phyloP scores from a whole-genome alignment of 768 basidiomycete species.

The Lentinula guzmanii region DNA sequence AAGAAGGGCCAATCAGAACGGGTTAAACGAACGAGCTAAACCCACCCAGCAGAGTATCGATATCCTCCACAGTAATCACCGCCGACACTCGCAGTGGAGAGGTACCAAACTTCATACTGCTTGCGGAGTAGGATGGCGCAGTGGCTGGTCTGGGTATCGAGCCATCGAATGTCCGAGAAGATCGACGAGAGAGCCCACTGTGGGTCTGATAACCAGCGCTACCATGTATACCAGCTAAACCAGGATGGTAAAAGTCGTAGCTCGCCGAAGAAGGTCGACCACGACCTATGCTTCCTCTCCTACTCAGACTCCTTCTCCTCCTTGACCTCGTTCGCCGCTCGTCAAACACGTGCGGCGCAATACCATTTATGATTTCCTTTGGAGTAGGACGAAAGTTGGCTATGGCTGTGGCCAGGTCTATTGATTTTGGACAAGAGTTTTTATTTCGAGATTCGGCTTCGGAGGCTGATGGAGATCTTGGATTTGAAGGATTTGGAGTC shows the following conservation, averaged over 20 bases:
- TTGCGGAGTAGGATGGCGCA: not conserved
- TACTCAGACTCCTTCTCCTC: not conserved
- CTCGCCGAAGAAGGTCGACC: not conserved
- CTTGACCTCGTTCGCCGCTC: conserved; percentile 22
- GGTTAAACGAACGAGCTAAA: not conserved
- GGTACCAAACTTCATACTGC: not conserved
- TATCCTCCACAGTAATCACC: conserved; percentile 3
- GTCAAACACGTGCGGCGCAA: conserved; percentile 41
- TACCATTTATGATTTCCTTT: conserved; percentile 35
- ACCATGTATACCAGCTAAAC: conserved; percentile 1
- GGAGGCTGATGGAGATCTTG: not conserved
- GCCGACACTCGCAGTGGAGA: conserved; percentile 2
- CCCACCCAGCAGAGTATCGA: conserved; percentile 2
- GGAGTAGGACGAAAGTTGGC: conserved; percentile 35
- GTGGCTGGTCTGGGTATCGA: not conserved
- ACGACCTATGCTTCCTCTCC: not conserved
- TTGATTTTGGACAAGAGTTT: not conserved
- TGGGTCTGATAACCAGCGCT: not conserved
- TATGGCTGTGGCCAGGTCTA: conserved; percentile 21
- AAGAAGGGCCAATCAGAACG: not conserved
- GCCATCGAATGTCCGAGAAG: not conserved
- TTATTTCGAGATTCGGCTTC: not conserved
- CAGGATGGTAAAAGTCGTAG: conserved; percentile 1
- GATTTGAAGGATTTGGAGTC: not conserved
- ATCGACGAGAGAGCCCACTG: not conserved